Base-by-base conservation (phyloP, 2,329 filamentous ascomycete genomes). In the Xylariaceae sp. region DNA sequence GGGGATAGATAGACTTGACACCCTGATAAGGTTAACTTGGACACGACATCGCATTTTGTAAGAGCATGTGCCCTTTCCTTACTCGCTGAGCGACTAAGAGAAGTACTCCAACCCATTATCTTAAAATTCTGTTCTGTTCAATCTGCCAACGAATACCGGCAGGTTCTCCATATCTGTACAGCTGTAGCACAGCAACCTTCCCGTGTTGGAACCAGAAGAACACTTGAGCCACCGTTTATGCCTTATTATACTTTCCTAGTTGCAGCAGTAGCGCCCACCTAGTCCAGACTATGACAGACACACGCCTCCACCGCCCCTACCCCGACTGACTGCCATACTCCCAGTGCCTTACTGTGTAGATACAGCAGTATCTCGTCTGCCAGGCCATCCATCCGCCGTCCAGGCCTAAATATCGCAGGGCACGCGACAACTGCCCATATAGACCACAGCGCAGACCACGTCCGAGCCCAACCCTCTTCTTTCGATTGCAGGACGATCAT, bases 11-110 rank as follows among this genome's bases (percentile, higher is more conserved):
- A 24, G 36, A 30, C 29, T 47, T 47, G 41, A 44, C 44, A 44
- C 42, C 21, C 11, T 24, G 21, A 24, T 24, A 32, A 31, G 33
- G 38, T 38, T 26, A 34, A 31, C 30, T 47, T 47, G 42, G n/a
- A 45, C 45, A 45, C 42, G 45, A 45, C 45, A 47, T 45, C 42
- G 42, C 42, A 40, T 41, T 31, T 30, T 42, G 44, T 47, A 37
- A 42, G 44, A 33, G 41, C 44, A 47, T 47, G 41, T 47, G 41
- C 44, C 41, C 24, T 9, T 41, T 42, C 39, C 41, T 45, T 47
- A 47, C 45, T 47, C 45, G 45, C 42, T 47, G 42, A 40, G 38
- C 44, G 41, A 29, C 41, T 21, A 37, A 24, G 28, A 39, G 36
- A 38, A 38, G n/a, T n/a, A 30, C 41, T 41, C 42, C 18, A 9